These are phyloP conservation scores for Aspergillus coremiiformis DNA, from an alignment of 495 filamentous ascomycete genomes.

Conservation along the genomic window DNA sequence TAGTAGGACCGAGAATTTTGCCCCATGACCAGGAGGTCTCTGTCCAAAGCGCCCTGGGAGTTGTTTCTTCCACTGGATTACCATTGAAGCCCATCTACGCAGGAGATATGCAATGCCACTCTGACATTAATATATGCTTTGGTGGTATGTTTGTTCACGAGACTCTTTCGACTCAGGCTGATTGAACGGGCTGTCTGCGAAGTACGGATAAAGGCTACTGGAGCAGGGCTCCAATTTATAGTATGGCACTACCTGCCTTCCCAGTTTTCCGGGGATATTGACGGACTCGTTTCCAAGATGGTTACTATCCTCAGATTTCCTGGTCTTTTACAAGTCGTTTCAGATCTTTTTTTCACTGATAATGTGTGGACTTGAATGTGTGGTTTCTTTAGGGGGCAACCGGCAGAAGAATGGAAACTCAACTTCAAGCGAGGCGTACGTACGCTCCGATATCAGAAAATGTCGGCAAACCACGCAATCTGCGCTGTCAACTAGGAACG, in stretches of 20 bases:
- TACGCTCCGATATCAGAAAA: background rate
- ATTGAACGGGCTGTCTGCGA: background rate
- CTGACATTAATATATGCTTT: background rate
- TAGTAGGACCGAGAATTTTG: background rate
- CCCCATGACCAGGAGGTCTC: background rate
- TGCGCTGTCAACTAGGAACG: background rate
- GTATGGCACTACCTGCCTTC: too few species aligned
- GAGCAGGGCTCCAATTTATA: too few species aligned
- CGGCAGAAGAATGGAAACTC: background rate
- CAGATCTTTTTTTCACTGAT: too few species aligned
- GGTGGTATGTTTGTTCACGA: background rate
- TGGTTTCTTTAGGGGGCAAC: background rate
- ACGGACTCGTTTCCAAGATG: constrained; percentile 55
- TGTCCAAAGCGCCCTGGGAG: background rate
- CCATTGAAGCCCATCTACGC: background rate
- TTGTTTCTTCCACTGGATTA: background rate
- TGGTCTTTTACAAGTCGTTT: too few species aligned
- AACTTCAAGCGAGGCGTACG: background rate
- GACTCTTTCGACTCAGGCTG: too few species aligned
- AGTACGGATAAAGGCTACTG: background rate
- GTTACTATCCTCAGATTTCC: too few species aligned
- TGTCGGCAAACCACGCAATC: background rate
- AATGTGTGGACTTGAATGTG: background rate
- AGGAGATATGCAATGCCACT: background rate
- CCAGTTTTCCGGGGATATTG: constrained; percentile 48